Percentiles rank a stretch among this genome's conserved stretches.
Evolutionary conservation across 768 basidiomycete species (phyloP).

Genomic region (Termitomyces sp.): DNA sequence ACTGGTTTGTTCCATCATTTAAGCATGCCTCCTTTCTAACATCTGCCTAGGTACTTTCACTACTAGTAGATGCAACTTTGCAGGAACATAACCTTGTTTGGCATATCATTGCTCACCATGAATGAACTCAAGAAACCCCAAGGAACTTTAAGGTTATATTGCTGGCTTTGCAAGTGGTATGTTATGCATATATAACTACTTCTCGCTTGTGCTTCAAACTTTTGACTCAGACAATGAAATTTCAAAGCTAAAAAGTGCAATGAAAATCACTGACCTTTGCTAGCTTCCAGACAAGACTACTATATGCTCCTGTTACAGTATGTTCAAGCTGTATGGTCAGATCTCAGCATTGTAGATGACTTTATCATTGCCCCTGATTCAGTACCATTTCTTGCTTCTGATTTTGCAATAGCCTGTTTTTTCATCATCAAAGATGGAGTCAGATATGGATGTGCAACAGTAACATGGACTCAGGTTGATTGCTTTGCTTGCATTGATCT

Average conservation of each 20-base stretch:
- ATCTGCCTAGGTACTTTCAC: background rate
- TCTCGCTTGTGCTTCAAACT: too few species aligned
- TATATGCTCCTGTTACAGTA: background rate
- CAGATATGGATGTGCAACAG: background rate
- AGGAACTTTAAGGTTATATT: too few species aligned
- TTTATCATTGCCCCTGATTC: background rate
- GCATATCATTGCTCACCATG: too few species aligned
- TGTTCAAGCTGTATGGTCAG: background rate
- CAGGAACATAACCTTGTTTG: too few species aligned
- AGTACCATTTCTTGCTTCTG: background rate
- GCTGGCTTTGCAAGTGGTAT: too few species aligned
- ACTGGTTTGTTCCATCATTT: too few species aligned
- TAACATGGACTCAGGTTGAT: background rate
- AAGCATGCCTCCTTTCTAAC: background rate
- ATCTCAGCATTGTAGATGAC: background rate
- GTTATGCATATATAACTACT: too few species aligned
- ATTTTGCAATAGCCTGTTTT: background rate
- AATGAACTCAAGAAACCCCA: too few species aligned
- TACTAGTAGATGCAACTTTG: background rate
- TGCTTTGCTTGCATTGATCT: background rate
- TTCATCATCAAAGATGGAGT: background rate
- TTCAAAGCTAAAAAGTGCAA: background rate
- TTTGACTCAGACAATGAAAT: background rate
- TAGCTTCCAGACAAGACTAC: background rate
- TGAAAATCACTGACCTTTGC: background rate